Percentiles rank a stretch among this genome's conserved stretches.
These are phyloP conservation scores for Brassica balearica DNA, from an alignment of 441 rosid genomes.

Conservation along the genomic window DNA sequence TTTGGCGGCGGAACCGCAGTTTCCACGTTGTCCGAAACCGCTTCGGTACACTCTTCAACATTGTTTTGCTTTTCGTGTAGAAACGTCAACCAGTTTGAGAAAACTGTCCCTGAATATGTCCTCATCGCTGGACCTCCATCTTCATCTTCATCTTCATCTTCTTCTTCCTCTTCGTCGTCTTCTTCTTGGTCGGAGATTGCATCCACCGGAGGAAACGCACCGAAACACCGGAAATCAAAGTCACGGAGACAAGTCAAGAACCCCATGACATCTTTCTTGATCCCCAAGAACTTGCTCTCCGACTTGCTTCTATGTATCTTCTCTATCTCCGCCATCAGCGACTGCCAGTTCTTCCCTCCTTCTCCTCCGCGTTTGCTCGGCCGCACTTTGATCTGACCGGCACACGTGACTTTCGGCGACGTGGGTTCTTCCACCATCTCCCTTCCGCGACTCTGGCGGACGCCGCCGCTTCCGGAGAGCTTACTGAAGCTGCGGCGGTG, in stretches of 20 bases:
- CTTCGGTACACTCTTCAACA: slow-evolving; percentile 46
- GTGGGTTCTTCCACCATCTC: slow-evolving; percentile 73
- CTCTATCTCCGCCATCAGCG: slow-evolving; percentile 92
- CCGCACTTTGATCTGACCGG: slow-evolving; percentile 91
- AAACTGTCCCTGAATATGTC: slow-evolving; percentile 49
- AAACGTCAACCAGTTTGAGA: slow-evolving; percentile 90
- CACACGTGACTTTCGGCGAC: slow-evolving; percentile 91
- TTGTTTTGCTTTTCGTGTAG: slow-evolving; percentile 63
- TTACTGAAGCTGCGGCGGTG: slow-evolving; percentile 49
- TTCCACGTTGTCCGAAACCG: slow-evolving; percentile 48
- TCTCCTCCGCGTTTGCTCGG: slow-evolving; percentile 53
- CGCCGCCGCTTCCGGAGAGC: slow-evolving; percentile 34
- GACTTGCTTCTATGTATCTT: slow-evolving; percentile 62
- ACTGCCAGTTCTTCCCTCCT: slow-evolving; percentile 82
- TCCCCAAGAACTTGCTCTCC: slow-evolving; percentile 67
- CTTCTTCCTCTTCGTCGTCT: slow-evolving; percentile 57
- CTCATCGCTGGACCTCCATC: slow-evolving; percentile 48
- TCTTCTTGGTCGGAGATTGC: slow-evolving; percentile 66
- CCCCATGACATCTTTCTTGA: slow-evolving; percentile 83
- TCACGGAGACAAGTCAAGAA: slow-evolving; percentile 76
- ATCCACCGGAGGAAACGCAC: slow-evolving; percentile 65
- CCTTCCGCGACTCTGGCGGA: neutral
- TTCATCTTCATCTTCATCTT: slow-evolving; percentile 32
- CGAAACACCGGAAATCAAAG: slow-evolving; percentile 81
- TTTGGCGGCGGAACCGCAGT: slow-evolving; percentile 78